These are phyloP conservation scores for Aspergillus wentii DNA, from an alignment of 495 filamentous ascomycete species.

Conservation along the genomic window DNA sequence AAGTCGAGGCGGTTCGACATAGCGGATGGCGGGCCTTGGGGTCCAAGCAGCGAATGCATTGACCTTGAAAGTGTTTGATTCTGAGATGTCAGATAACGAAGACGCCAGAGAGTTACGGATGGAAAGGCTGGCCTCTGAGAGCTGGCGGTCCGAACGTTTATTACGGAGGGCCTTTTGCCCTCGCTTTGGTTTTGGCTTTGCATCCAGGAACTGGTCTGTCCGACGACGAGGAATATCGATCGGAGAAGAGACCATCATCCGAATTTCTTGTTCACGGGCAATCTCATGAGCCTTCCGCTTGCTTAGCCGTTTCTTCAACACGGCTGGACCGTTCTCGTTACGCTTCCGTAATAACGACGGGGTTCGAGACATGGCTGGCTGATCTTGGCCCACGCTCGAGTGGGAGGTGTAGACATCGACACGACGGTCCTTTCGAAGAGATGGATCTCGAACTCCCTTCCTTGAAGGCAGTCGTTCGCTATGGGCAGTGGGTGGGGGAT, in stretches of 20 bases:
- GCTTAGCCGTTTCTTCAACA: constrained; percentile 66
- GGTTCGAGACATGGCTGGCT: constrained; percentile 35
- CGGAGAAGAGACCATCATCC: constrained; percentile 65
- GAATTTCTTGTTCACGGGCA: constrained; percentile 78
- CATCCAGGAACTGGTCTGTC: constrained; percentile 36
- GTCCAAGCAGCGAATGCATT: constrained; percentile 68
- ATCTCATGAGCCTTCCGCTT: constrained; percentile 71
- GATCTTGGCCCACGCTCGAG: constrained; percentile 40
- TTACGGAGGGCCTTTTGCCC: constrained; percentile 48
- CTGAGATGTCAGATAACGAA: constrained; percentile 63
- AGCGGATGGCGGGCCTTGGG: constrained; percentile 74
- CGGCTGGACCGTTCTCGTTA: constrained; percentile 44
- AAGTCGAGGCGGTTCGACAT: constrained; percentile 57
- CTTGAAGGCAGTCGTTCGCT: constrained; percentile 15
- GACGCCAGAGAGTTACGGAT: constrained; percentile 68
- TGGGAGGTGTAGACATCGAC: constrained; percentile 34
- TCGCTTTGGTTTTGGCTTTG: constrained; percentile 54
- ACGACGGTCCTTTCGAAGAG: constrained; percentile 26
- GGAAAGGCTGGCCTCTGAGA: constrained; percentile 72
- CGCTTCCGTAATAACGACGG: constrained; percentile 62
- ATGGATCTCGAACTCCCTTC: constrained; percentile 15
- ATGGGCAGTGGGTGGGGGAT: constrained; percentile 12
- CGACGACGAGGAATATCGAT: constrained; percentile 60
- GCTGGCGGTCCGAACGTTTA: constrained; percentile 53
- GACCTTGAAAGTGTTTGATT: constrained; percentile 68